Base-by-base conservation (phyloP, 495 filamentous ascomycete genomes). In the Annulohypoxylon maeteangense region DNA sequence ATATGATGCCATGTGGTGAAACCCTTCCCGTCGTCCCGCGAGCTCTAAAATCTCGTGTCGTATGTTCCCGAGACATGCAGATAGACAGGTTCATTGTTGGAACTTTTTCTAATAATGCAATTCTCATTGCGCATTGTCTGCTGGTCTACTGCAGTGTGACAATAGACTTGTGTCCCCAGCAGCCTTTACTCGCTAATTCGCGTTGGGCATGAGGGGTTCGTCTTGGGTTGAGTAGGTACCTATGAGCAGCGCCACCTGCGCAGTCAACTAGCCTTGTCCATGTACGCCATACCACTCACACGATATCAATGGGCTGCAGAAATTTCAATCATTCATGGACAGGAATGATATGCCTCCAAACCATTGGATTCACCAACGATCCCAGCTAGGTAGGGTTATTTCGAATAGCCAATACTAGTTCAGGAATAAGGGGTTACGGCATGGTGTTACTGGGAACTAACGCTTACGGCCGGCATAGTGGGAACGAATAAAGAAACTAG, bases 41-140 rank as follows among this genome's bases (percentile, higher is more conserved):
- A 45, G 5, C 12, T 44, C 57, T 25, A 64, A 60, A 59, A 23
- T 18, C 51, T 18, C 25, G 51, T n/a, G 20, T 44, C 11, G 7
- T 16, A 32, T 34, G 45, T 47, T 60, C 45, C 70, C 70, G 64
- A 68, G 60, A 72, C 70, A 54, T 64, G 65, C 64, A 56, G 34
- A 36, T 12, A 55, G 16, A 61, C 32, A 48, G 12, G 56, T 57
- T 44, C 44, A 22, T 65, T 36, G 58, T 36, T 36, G 60, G 20
- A 23, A 25, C 25, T 55, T 32, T 54, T 31, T 56, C 53, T 27
- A 42, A 53, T 34, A 27, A 61, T 53, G 34, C 55, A 34, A 53
- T 34, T 42, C 2, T n/a, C 14, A 51, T 47, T 12, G 20, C 31
- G 12, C 38, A 44, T 54, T 11, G 4, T 40, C 12, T 36, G 3